A percentile compares a stretch with the other conserved stretches of the same genome.
phyloP scores from a whole-genome alignment of 768 basidiomycete species.

The Trametes cingulata region DNA sequence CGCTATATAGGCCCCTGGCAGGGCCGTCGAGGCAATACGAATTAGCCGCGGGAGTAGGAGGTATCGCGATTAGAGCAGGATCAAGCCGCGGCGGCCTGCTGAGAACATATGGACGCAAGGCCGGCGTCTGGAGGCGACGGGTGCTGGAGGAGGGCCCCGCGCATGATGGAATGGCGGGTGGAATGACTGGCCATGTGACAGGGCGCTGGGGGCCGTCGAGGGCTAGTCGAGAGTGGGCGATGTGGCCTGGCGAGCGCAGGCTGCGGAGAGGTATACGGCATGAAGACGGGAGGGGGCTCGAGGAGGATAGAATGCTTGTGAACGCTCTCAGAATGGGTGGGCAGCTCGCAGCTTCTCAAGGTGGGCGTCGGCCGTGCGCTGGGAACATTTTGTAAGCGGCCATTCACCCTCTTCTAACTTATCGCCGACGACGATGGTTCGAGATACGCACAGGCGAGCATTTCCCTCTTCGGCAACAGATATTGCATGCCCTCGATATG shows the following conservation, averaged over 20 bases:
- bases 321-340: conserved; percentile 1
- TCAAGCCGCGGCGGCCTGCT: conserved; percentile 16
- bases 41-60: conserved; percentile 11
- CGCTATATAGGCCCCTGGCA: conserved; percentile 10
- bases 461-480: not conserved
- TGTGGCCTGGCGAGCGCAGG: not conserved
- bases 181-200: conserved; percentile 14
- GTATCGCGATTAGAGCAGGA: conserved; percentile 13
- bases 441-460: not conserved
- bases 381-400: conserved; percentile 10
- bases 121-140: not conserved
- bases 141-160: not conserved
- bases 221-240: not conserved
- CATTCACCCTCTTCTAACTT: not conserved
- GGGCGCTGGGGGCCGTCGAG: not conserved
- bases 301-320: not conserved
- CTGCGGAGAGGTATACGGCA: conserved; percentile 4
- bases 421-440: not conserved
- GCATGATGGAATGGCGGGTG: not conserved
- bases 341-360: not conserved
- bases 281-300: not conserved
- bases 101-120: conserved; percentile 1
- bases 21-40: not conserved
- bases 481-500: too few species aligned
- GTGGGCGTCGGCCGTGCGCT: conserved; percentile 11